phyloP scores from a whole-genome alignment of 768 basidiomycete genomes.

The Tricholoma hemisulphureum region DNA sequence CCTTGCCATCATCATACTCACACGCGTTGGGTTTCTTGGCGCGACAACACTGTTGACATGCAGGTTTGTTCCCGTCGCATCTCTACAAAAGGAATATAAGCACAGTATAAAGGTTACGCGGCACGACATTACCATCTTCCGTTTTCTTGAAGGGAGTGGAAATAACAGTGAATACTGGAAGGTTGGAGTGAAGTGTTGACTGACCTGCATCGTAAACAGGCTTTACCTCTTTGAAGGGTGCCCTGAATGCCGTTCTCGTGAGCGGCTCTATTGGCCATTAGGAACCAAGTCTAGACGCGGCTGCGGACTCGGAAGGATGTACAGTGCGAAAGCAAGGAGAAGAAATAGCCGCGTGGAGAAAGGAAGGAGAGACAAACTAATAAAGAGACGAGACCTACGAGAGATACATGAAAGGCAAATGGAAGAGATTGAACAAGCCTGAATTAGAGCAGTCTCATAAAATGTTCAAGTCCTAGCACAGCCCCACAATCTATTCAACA shows the following conservation, averaged over 20 bases:
- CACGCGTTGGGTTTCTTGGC: conserved; percentile 76
- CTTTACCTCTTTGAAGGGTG: conserved; percentile 66
- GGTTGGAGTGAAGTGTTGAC: conserved; percentile 16
- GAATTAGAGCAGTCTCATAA: conserved; percentile 12
- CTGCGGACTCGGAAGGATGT: conserved; percentile 19
- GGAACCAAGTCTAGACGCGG: conserved; percentile 33
- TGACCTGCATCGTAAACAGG: conserved; percentile 71
- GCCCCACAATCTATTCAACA: no score
- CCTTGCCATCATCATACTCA: conserved; percentile 83
- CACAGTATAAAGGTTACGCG: not conserved
- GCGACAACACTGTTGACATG: conserved; percentile 74
- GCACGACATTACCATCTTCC: conserved; percentile 56
- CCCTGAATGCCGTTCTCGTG: conserved; percentile 34
- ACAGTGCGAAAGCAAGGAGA: conserved; percentile 30
- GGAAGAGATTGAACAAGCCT: conserved; percentile 19
- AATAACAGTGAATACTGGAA: conserved; percentile 15
- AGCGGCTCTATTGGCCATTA: conserved; percentile 52
- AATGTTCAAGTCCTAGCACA: not conserved
- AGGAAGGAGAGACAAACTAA: conserved; percentile 20
- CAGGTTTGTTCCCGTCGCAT: conserved; percentile 75
- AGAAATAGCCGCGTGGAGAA: conserved; percentile 25
- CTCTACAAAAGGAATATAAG: conserved; percentile 42
- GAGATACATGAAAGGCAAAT: conserved; percentile 26
- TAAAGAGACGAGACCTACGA: conserved; percentile 24
- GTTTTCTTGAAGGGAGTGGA: conserved; percentile 46